These are phyloP conservation scores for Mucor circinelloides DNA, from an alignment of 371 early-diverging fungal genomes.

Conservation along the genomic window DNA sequence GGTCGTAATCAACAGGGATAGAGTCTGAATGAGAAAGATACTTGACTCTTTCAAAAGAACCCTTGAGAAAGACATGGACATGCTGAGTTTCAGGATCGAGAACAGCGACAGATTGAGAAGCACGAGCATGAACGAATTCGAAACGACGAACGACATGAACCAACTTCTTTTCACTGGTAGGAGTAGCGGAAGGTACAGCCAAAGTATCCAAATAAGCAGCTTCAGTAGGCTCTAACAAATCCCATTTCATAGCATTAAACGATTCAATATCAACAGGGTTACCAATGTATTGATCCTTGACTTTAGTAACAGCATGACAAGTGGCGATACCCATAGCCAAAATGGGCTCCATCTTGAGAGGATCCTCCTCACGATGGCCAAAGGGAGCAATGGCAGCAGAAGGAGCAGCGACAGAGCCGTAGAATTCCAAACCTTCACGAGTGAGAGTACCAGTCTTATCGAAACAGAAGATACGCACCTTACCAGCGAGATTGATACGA, in stretches of 20 bases:
- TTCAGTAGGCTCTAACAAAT: slow-evolving; percentile 19
- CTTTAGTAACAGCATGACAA: slow-evolving; percentile 78
- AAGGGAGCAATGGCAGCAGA: slow-evolving; percentile 16
- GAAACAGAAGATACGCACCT: slow-evolving; percentile 85
- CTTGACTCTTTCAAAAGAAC: slow-evolving; percentile 79
- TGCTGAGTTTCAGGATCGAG: slow-evolving; percentile 52
- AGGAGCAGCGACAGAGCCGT: slow-evolving; percentile 29
- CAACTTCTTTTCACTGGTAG: slow-evolving; percentile 15
- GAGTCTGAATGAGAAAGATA: slow-evolving; percentile 49
- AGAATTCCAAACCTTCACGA: slow-evolving; percentile 74
- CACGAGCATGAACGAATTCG: slow-evolving; percentile 88
- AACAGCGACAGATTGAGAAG: slow-evolving; percentile 84
- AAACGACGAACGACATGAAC: slow-evolving; percentile 72
- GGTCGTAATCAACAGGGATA: slow-evolving; percentile 68
- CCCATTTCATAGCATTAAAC: slow-evolving; percentile 33
- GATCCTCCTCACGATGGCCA: slow-evolving; percentile 30
- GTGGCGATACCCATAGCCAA: slow-evolving; percentile 56
- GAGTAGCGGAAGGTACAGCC: slow-evolving; percentile 14
- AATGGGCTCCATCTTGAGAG: slow-evolving; percentile 46
- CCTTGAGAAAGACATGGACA: slow-evolving; percentile 75
- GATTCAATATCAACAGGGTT: slow-evolving; percentile 87
- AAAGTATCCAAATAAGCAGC: slow-evolving; percentile 28
- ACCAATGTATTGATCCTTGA: slow-evolving; percentile 72
- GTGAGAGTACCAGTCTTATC: slow-evolving; percentile 90
- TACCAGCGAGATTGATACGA: slow-evolving; percentile 86